Percentiles rank a stretch among this genome's conserved stretches.
Evolutionary conservation across 2,329 filamentous ascomycete species (phyloP).

Genomic region (Diaporthe nobilis): DNA sequence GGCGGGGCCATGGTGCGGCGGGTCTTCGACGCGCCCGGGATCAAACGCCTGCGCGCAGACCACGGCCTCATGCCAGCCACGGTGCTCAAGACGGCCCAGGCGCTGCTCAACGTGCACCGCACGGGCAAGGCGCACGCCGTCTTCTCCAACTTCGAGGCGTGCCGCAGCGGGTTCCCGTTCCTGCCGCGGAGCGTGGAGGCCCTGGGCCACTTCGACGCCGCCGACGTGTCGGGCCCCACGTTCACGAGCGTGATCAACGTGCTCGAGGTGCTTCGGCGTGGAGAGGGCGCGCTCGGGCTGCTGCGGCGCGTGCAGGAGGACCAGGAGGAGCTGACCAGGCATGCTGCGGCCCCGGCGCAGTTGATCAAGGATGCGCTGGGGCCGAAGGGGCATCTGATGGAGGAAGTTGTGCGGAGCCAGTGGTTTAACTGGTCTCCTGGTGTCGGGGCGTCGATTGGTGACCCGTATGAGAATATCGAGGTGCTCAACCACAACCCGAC

Average conservation of each 20-base stretch:
- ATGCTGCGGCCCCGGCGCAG: slow-evolving; percentile 6
- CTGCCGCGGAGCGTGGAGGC: slow-evolving; percentile 1
- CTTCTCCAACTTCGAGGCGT: slow-evolving; percentile 16
- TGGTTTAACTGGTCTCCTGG: slow-evolving; percentile 20
- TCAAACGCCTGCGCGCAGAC: not conserved
- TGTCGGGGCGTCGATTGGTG: not conserved
- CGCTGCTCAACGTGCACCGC: not conserved
- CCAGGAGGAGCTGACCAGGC: not conserved
- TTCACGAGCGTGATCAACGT: slow-evolving; percentile 16
- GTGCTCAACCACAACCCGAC: slow-evolving; percentile 15
- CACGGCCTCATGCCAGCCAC: not conserved
- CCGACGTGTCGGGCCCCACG: not conserved
- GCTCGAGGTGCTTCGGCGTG: not conserved
- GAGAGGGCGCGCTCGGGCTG: not conserved
- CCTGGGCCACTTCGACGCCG: not conserved
- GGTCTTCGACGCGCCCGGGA: not conserved
- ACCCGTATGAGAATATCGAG: slow-evolving; percentile 18
- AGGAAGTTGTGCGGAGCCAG: not conserved
- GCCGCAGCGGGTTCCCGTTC: slow-evolving; percentile 6
- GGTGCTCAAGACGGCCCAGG: not conserved
- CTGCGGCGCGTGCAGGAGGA: not conserved
- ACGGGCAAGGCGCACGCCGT: not conserved
- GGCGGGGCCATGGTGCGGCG: not conserved
- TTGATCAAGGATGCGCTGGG: not conserved
- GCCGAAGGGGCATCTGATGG: not conserved